Evolutionary conservation across 768 basidiomycete species (phyloP).

Genomic region (Lanmaoa pseudosensibilis): DNA sequence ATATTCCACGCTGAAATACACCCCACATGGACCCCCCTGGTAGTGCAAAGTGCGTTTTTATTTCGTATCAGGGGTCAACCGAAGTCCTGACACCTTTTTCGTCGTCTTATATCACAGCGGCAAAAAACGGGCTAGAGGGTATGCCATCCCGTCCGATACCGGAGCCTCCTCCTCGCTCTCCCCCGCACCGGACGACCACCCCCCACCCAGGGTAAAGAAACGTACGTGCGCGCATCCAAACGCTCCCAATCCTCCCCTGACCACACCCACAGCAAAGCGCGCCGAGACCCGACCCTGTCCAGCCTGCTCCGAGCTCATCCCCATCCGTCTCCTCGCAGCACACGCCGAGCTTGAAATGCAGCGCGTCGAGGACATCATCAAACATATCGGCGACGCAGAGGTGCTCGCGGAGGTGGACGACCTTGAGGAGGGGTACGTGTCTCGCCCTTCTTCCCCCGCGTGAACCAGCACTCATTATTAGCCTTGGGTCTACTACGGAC

Average conservation of each 20-base stretch:
- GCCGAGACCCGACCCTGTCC: conserved; percentile 78
- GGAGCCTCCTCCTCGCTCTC: conserved; percentile 36
- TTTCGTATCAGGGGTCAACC: not conserved
- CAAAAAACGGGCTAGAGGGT: conserved; percentile 49
- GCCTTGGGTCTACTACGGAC: conserved; percentile 30
- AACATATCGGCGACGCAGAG: conserved; percentile 60
- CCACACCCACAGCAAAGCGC: conserved; percentile 52
- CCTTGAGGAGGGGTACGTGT: conserved; percentile 53
- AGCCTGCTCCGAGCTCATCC: conserved; percentile 70
- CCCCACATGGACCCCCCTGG: conserved; percentile 9
- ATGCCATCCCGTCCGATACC: conserved; percentile 1
- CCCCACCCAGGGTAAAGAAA: conserved; percentile 45
- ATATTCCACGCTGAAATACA: conserved; percentile 9
- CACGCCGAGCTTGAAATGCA: conserved; percentile 68
- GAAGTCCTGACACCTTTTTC: not conserved
- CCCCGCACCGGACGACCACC: conserved; percentile 32
- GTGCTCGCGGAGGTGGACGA: conserved; percentile 49
- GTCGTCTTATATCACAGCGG: conserved; percentile 40
- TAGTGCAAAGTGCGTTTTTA: conserved; percentile 30
- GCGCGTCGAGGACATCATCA: conserved; percentile 67
- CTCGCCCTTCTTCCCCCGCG: not conserved
- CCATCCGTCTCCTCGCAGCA: conserved; percentile 63
- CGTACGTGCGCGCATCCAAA: conserved; percentile 35
- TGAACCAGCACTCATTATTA: conserved; percentile 31
- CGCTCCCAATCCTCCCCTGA: not conserved